Evolutionary conservation across 2,329 filamentous ascomycete genomes (phyloP), one percentile per base, ranked within the genome.

Genomic region (Xylariaceae sp.): DNA sequence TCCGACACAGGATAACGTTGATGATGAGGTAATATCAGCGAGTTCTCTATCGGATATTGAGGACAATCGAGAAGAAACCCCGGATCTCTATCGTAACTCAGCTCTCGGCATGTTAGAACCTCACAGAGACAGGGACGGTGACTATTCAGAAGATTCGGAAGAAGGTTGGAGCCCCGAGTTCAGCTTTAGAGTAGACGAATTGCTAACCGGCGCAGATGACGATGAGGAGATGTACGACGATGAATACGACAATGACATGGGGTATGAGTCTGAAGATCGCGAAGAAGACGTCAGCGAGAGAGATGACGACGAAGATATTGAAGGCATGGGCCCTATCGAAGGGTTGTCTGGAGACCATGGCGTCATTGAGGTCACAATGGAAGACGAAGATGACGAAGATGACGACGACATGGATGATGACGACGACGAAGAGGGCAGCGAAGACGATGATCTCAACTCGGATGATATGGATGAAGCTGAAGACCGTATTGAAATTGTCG

Each of bases 61-160:
- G 41, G 90, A 93, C 59, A 88, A 91, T 53, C 88, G 92, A 44
- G 92, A 96, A 73, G 95, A 98, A 71, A 99, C 96, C 4, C 95
- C 96, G 26, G 95, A 99, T 75, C 82, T 99, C 19, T 98, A 97
- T 77, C 89, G 96, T 50, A 96, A 98, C 73, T 98, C 95, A 1
- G 91, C 96, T 1, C 80, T 99, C 20, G 93, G 95, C 48, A 96
- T 98, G 87, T 87, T 97, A 50, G 95, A 98, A 71, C 88, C 90
- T 62, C 85, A 88, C 48, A 85, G 89, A 50, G 70, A 71, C 44
- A 64, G 65, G 55, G 89, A 92, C 57, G 88, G 90, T 58, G 91
- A 93, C 61, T 92, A 91, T 48, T 91, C 90, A 32, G 89, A 91
- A 29, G 87, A 87, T 59, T 83, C 82, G 16, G 88, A 88, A 56